These are phyloP conservation scores for Fraxinus pennsylvanica DNA, from an alignment of 257 asterid species.

Conservation along the genomic window DNA sequence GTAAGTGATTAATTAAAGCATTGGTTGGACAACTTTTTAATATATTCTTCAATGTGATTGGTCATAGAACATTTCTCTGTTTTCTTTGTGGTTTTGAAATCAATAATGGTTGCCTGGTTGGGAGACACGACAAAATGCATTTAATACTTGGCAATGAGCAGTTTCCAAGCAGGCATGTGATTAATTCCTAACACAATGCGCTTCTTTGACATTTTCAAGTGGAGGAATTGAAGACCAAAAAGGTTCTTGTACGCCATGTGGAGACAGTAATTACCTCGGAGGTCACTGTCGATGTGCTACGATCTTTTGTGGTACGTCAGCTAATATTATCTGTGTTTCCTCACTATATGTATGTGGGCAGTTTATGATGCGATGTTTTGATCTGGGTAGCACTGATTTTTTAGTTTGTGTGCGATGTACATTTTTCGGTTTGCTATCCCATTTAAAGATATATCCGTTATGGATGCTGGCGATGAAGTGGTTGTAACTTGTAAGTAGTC, in stretches of 20 bases:
- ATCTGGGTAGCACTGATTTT: neutral
- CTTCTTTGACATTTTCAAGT: slow-evolving; percentile 39
- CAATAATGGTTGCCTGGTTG: neutral
- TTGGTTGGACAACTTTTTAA: neutral
- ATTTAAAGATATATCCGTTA: slow-evolving; percentile 15
- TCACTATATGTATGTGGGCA: slow-evolving; percentile 7
- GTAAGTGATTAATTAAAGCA: neutral
- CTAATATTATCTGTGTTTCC: slow-evolving; percentile 13
- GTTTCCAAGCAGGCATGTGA: neutral
- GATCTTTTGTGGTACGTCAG: slow-evolving; percentile 66
- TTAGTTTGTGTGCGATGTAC: neutral
- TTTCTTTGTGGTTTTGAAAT: neutral
- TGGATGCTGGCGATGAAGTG: slow-evolving; percentile 7
- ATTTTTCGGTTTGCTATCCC: neutral
- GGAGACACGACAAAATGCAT: neutral
- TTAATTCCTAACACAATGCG: slow-evolving; percentile 5
- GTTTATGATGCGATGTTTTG: slow-evolving; percentile 9
- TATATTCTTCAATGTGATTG: neutral
- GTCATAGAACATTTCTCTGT: neutral
- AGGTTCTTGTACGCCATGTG: slow-evolving; percentile 75
- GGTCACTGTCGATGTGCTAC: slow-evolving; percentile 62
- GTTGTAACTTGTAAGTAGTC: slow-evolving; percentile 18
- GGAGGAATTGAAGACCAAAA: slow-evolving; percentile 57
- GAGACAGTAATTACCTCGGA: slow-evolving; percentile 70
- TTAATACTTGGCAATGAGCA: neutral